Percentiles rank a stretch among this genome's conserved stretches.
Conservation (phyloP, 805 yeast genomes). For the Monosporozyma yasuniensis region DNA sequence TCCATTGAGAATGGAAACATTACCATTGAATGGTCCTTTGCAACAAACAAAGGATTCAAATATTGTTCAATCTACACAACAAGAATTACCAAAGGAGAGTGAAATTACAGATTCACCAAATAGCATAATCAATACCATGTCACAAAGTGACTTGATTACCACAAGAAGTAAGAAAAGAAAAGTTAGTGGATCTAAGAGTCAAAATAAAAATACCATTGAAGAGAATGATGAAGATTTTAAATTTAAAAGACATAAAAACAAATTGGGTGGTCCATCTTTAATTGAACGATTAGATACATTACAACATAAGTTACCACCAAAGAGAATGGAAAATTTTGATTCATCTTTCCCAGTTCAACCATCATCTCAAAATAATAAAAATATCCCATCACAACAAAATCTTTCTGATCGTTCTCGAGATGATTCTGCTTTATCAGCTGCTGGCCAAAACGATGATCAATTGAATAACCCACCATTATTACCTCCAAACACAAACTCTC, state of each 20-base stretch:
- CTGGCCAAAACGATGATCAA: background rate
- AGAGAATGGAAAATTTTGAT: conserved; percentile 28
- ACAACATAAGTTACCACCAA: conserved; percentile 23
- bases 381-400: background rate
- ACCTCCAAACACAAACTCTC: background rate
- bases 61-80: conserved; percentile 1
- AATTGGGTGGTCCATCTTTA: conserved; percentile 21
- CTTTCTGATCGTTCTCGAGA: background rate
- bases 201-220: background rate
- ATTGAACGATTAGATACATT: conserved; percentile 27
- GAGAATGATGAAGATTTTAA: conserved; percentile 28
- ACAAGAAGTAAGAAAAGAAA: conserved; percentile 6
- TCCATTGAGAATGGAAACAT: conserved; percentile 21
- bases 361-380: background rate
- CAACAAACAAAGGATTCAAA: background rate
- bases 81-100: background rate
- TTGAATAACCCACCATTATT: background rate
- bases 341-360: conserved; percentile 15
- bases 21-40: conserved; percentile 9
- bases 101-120: background rate
- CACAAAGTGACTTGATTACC: conserved; percentile 4
- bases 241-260: conserved; percentile 26
- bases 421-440: background rate
- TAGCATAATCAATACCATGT: background rate
- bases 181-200: background rate